Evolutionary conservation across 352 stramenopile species (phyloP).

Genomic region (Phytophthora citrophthora): DNA sequence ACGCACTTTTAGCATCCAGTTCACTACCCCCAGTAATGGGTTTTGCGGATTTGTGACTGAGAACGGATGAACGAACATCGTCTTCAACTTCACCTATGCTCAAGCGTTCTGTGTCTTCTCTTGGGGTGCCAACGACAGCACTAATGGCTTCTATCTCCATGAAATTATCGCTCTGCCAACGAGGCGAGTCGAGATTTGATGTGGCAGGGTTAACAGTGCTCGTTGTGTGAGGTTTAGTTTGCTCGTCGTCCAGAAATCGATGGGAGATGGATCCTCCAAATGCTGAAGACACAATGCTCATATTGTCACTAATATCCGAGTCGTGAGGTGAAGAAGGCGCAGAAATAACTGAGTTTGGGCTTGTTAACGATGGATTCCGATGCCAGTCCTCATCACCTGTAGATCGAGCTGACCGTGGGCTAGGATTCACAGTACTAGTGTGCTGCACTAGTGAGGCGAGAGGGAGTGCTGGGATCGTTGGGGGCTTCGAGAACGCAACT

Average conservation of each 20-base stretch:
- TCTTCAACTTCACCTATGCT: conserved; percentile 15
- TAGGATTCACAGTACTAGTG: conserved; percentile 6
- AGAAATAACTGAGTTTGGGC: conserved; percentile 12
- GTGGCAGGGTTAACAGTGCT: not conserved
- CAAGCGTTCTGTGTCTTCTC: conserved; percentile 11
- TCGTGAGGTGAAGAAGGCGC: conserved; percentile 22
- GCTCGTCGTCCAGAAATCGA: conserved; percentile 13
- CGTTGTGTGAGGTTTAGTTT: conserved; percentile 12
- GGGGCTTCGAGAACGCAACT: conserved; percentile 5
- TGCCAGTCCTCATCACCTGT: conserved; percentile 20
- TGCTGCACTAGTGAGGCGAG: conserved; percentile 21
- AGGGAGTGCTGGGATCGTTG: conserved; percentile 18
- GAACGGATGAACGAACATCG: conserved; percentile 5
- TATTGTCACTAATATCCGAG: conserved; percentile 29
- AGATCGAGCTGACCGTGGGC: conserved; percentile 18
- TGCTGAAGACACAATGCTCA: conserved; percentile 27
- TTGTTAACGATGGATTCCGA: not conserved
- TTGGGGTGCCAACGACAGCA: not conserved
- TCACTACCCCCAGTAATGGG: conserved; percentile 18
- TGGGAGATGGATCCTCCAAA: conserved; percentile 22
- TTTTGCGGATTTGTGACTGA: conserved; percentile 15
- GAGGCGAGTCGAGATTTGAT: conserved; percentile 16
- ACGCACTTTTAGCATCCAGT: conserved; percentile 19
- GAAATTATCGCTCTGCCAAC: conserved; percentile 27
- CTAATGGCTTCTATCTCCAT: conserved; percentile 10